A percentile compares a stretch with the other conserved stretches of the same genome.
phyloP scores from a whole-genome alignment of 2,329 filamentous ascomycete species.

The Blastomyces parvus region DNA sequence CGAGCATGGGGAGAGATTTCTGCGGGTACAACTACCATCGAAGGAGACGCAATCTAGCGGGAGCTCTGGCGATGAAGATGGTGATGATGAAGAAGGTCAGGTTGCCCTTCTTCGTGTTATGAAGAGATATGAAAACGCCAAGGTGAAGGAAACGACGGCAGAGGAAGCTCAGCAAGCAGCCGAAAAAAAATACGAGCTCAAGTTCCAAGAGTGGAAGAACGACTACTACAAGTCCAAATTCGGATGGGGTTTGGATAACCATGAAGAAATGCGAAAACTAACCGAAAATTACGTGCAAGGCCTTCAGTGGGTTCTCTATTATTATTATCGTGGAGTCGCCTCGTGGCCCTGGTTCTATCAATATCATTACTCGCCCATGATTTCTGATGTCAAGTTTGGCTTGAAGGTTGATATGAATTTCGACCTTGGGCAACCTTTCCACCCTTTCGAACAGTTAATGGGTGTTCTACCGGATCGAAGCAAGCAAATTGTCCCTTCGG shows the following conservation, averaged over 20 bases:
- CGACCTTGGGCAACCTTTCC: slow-evolving; percentile 87
- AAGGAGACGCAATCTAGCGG: slow-evolving; percentile 38
- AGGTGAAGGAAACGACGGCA: slow-evolving; percentile 66
- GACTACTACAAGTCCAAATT: slow-evolving; percentile 89
- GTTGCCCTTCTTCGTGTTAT: slow-evolving; percentile 77
- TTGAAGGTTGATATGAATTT: slow-evolving; percentile 83
- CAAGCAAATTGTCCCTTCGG: slow-evolving; percentile 83
- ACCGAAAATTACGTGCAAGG: slow-evolving; percentile 97
- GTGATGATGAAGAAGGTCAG: slow-evolving; percentile 72
- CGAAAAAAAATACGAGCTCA: slow-evolving; percentile 77
- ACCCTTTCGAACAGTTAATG: slow-evolving; percentile 94
- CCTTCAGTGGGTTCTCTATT: slow-evolving; percentile 94
- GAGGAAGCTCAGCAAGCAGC: slow-evolving; percentile 72
- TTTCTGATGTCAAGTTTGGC: slow-evolving; percentile 86
- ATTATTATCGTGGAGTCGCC: slow-evolving; percentile 94
- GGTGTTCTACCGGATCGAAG: slow-evolving; percentile 94
- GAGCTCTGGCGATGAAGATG: slow-evolving; percentile 41
- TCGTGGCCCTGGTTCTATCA: slow-evolving; percentile 98
- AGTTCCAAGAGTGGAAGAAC: slow-evolving; percentile 89
- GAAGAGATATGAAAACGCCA: slow-evolving; percentile 82
- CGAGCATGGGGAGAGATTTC: slow-evolving; percentile 56
- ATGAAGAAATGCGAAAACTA: slow-evolving; percentile 68
- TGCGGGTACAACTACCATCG: slow-evolving; percentile 53
- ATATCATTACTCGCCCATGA: slow-evolving; percentile 97
- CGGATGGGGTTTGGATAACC: slow-evolving; percentile 72